These are phyloP conservation scores for Vitis labrusca DNA, from an alignment of 164 flowering plant species.

Conservation along the genomic window DNA sequence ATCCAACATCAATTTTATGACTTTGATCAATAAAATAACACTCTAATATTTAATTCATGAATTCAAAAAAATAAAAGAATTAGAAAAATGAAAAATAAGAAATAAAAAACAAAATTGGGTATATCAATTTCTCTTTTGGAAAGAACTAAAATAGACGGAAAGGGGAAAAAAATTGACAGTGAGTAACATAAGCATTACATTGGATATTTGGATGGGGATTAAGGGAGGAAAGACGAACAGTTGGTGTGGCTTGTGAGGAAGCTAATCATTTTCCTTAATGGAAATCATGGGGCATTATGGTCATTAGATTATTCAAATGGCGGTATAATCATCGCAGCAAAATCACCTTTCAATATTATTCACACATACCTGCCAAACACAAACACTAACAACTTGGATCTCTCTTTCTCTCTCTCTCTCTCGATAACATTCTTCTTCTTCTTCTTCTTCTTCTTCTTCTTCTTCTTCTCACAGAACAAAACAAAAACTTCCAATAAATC, in stretches of 20 bases:
- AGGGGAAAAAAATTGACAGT: background rate
- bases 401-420: constrained; percentile 10
- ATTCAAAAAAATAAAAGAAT: background rate
- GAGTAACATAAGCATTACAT: background rate
- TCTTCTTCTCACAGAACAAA: too few relatives aligned
- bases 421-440: background rate
- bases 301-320: background rate
- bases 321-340: background rate
- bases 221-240: background rate
- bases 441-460: too few relatives aligned
- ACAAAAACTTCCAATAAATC: too few relatives aligned
- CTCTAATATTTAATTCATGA: background rate
- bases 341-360: constrained; percentile 1
- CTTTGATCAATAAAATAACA: too few relatives aligned
- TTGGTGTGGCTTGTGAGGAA: background rate
- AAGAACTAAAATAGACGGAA: background rate
- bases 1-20: too few relatives aligned
- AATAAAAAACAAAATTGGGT: background rate
- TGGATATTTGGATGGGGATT: background rate
- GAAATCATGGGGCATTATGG: background rate
- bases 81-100: background rate
- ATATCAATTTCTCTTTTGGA: background rate
- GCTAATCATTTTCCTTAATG: background rate
- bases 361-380: background rate
- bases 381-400: constrained; percentile 17